Conservation (phyloP, 441 rosid genomes). For the Brassica hybrid region DNA sequence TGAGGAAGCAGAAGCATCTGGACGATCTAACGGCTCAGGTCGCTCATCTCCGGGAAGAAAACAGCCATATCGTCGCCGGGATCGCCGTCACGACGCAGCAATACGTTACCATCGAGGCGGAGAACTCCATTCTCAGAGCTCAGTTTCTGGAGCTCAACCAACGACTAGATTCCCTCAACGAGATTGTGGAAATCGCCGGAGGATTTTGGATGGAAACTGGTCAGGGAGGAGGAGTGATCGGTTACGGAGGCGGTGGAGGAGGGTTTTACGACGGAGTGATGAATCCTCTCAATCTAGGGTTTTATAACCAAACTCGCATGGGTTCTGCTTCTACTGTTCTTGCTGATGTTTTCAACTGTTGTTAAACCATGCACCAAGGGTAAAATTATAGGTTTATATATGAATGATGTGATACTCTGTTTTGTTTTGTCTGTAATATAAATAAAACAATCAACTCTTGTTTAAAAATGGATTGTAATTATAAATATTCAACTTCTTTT, state of each 20-base stretch:
- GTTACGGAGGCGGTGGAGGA: conserved; percentile 9
- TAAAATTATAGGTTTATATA: neutral
- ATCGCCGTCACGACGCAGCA: conserved; percentile 58
- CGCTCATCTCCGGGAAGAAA: conserved; percentile 55
- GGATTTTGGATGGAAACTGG: conserved; percentile 36
- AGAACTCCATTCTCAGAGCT: conserved; percentile 73
- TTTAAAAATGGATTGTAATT: neutral
- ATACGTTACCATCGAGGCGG: conserved; percentile 58
- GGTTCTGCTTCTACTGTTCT: conserved; percentile 32
- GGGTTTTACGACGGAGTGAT: conserved; percentile 32
- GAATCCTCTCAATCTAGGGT: conserved; percentile 38
- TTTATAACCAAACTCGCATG: conserved; percentile 38
- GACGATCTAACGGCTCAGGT: conserved; percentile 66
- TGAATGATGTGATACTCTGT: conserved; percentile 4
- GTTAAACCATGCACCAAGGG: conserved; percentile 20
- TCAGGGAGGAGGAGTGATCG: conserved; percentile 19
- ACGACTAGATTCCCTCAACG: conserved; percentile 65
- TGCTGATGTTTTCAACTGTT: conserved; percentile 39
- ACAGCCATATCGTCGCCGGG: conserved; percentile 53
- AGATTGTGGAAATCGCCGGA: conserved; percentile 48
- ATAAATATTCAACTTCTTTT: neutral
- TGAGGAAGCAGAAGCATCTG: conserved; percentile 86
- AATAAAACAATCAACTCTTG: neutral
- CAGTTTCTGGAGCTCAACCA: conserved; percentile 72
- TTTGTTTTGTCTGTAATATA: conserved; percentile 2